Evolutionary conservation across 73 alveolate genomes (phyloP).

Genomic region (Paramecium primaurelia): DNA sequence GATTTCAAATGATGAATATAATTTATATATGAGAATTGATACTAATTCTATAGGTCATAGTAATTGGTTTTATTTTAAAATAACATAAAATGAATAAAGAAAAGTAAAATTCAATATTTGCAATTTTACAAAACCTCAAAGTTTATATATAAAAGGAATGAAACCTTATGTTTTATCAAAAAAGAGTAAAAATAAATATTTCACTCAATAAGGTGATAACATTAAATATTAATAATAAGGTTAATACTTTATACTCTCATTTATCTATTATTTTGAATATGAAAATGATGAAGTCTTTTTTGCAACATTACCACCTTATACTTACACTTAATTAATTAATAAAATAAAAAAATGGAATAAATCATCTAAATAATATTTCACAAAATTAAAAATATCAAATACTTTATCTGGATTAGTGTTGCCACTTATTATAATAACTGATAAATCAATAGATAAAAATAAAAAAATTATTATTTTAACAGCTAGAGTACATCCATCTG

Average conservation of each 20-base stretch:
- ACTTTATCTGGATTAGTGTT: slow-evolving; percentile 44
- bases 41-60: slow-evolving; percentile 93
- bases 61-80: slow-evolving; percentile 93
- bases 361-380: neutral
- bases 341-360: slow-evolving; percentile 51
- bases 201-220: slow-evolving; percentile 54
- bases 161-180: slow-evolving; percentile 39
- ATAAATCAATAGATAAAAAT: neutral
- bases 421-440: slow-evolving; percentile 50
- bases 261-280: slow-evolving; percentile 72
- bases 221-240: neutral
- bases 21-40: slow-evolving; percentile 75
- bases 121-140: slow-evolving; percentile 71
- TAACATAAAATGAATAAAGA: slow-evolving; percentile 68
- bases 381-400: slow-evolving; percentile 2
- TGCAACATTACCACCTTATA: slow-evolving; percentile 84
- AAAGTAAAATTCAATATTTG: slow-evolving; percentile 71
- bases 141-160: slow-evolving; percentile 61
- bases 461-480: slow-evolving; percentile 77
- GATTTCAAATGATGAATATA: slow-evolving; percentile 60
- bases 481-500: slow-evolving; percentile 95
- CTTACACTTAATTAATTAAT: slow-evolving; percentile 73
- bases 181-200: slow-evolving; percentile 47
- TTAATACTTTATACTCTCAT: slow-evolving; percentile 70
- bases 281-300: slow-evolving; percentile 82